Evolutionary conservation across 2,329 filamentous ascomycete species (phyloP), one percentile per base, ranked within the genome.

Genomic region (Colletotrichum sp.): DNA sequence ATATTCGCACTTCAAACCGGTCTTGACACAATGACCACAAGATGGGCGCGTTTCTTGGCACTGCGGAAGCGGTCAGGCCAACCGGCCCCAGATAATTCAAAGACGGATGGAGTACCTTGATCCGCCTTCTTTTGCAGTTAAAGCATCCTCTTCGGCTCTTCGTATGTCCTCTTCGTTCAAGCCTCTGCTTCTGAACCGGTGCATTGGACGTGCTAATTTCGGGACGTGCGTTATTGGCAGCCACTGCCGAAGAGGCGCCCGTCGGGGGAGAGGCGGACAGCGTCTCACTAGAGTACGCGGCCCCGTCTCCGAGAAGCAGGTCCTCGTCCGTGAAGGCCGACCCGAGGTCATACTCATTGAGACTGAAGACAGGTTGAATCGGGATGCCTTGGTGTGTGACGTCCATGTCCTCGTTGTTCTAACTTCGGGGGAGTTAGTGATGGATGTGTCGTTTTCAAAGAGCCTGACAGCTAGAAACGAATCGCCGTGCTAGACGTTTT

Each of bases 61-160:
- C 89, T 93, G 75, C 61, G 32, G 43, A 28, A 24, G 15, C 28
- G 28, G 8, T 57, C 28, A 75, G 26, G 18, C 18, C 6, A 21
- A 21, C 36, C 6, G 10, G 9, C 18, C 21, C n/a, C n/a, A 13
- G 43, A 21, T 24, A 52, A n/a, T 15, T 18, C 18, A 21, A 8
- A 48, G 12, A 32, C 16, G 58, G 26, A 30, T 34, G 32, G 10
- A 7, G 26, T 82, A 90, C 90, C 88, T 92, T 94, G 82, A 94
- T 93, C 74, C 92, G 89, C 55, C 92, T 85, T 72, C 90, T 87
- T 83, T 94, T 94, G 85, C 92, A 94, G 81, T 93, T 93, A 82
- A 89, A 93, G 82, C 92, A 94, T 10, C 92, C 92, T 18, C 89
- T 86, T 28, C 92, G 88, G 67, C 91, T 93, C 82, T 94, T 94